phyloP scores from a whole-genome alignment of 106 monocot genomes.

The Hemerocallis citrina region DNA sequence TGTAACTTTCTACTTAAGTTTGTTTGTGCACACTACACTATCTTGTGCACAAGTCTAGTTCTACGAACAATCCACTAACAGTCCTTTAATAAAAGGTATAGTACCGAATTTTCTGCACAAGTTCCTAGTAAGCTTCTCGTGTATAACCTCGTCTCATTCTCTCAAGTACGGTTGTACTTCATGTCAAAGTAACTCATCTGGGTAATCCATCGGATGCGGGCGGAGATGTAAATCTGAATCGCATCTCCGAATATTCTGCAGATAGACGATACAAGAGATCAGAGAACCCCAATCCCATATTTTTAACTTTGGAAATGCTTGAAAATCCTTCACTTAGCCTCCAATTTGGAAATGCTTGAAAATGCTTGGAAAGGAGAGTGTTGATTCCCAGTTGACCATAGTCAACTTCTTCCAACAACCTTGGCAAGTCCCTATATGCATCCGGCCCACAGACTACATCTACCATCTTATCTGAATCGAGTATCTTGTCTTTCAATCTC shows the following conservation, averaged over 20 bases:
- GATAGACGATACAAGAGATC: slow-evolving; percentile 82
- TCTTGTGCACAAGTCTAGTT: no score
- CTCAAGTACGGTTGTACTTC: no score
- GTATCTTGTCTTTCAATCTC: slow-evolving; percentile 91
- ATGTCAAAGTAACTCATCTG: slow-evolving; percentile 83
- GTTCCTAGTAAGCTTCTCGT: no score
- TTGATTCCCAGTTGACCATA: slow-evolving; percentile 95
- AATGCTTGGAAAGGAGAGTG: slow-evolving; percentile 66
- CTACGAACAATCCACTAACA: no score
- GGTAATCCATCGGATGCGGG: slow-evolving; percentile 96
- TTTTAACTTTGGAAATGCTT: slow-evolving; percentile 79
- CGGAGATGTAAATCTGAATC: slow-evolving; percentile 95
- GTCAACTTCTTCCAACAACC: slow-evolving; percentile 77
- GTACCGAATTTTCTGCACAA: no score
- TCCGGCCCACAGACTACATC: slow-evolving; percentile 99
- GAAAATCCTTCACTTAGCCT: slow-evolving; percentile 91
- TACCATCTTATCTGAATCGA: slow-evolving; percentile 96
- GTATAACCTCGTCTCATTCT: no score
- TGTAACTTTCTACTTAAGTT: no score
- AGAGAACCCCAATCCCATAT: slow-evolving; percentile 74
- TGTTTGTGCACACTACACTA: no score
- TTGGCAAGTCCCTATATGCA: slow-evolving; percentile 90
- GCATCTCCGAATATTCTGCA: slow-evolving; percentile 73
- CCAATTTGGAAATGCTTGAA: slow-evolving; percentile 66
- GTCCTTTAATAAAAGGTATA: no score